phyloP scores from a whole-genome alignment of 495 filamentous ascomycete species.

The Cudoniella acicularis region DNA sequence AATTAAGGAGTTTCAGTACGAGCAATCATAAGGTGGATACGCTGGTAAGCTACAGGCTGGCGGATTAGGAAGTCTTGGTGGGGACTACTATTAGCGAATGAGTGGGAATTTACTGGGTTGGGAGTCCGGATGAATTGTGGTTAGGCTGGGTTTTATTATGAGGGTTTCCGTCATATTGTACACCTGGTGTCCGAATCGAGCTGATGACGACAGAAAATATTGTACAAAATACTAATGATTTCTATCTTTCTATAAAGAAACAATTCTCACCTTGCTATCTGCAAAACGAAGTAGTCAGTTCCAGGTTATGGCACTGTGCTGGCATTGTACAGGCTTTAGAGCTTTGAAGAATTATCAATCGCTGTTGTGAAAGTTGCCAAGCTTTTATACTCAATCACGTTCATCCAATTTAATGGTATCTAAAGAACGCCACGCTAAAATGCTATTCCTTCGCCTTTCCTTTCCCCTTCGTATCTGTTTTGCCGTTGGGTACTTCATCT shows the following conservation, averaged over 20 bases:
- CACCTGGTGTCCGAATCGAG: neutral
- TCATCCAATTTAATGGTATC: conserved; percentile 6
- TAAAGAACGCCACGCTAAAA: conserved; percentile 15
- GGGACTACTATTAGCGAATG: neutral
- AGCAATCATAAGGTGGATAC: conserved; percentile 91
- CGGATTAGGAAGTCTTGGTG: conserved; percentile 38
- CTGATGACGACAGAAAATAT: neutral
- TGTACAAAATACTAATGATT: too few species aligned
- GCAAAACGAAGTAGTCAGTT: too few species aligned
- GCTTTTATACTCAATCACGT: too few species aligned
- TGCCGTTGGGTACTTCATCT: conserved; percentile 8
- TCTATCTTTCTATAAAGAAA: too few species aligned
- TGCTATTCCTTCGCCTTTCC: conserved; percentile 17
- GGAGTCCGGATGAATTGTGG: conserved; percentile 1
- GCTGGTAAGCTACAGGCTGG: conserved; percentile 80
- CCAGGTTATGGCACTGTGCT: too few species aligned
- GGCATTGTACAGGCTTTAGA: too few species aligned
- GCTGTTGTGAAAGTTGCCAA: too few species aligned
- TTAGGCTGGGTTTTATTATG: neutral
- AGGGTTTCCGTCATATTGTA: neutral
- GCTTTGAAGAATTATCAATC: too few species aligned
- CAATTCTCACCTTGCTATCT: too few species aligned
- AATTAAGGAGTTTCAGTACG: conserved; percentile 92
- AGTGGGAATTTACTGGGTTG: neutral
- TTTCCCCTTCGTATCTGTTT: conserved; percentile 8